These are phyloP conservation scores for Leccinum broughii DNA, from an alignment of 768 basidiomycete species.

Conservation along the genomic window DNA sequence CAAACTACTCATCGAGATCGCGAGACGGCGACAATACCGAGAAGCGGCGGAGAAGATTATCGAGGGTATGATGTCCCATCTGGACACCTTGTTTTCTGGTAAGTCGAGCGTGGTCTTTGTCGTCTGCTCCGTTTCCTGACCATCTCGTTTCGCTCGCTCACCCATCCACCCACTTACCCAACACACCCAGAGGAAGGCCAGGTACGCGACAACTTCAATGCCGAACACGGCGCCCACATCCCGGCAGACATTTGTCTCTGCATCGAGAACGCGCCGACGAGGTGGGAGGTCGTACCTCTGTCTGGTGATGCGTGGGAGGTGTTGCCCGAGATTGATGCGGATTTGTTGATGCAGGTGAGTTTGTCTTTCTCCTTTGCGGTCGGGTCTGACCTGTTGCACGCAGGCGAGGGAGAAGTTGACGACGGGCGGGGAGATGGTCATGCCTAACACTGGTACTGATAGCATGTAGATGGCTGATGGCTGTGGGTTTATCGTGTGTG, in stretches of 20 bases:
- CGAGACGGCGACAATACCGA: constrained; percentile 62
- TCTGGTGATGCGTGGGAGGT: constrained; percentile 55
- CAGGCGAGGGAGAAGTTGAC: constrained; percentile 35
- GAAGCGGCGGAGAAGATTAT: constrained; percentile 68
- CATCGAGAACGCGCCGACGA: constrained; percentile 72
- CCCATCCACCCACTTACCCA: neutral
- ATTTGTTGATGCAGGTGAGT: constrained; percentile 55
- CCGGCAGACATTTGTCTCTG: constrained; percentile 81
- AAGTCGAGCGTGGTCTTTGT: constrained; percentile 6
- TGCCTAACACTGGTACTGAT: constrained; percentile 21
- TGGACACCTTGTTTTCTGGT: constrained; percentile 71
- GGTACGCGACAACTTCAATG: constrained; percentile 66
- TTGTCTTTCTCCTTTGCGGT: neutral
- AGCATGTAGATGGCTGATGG: constrained; percentile 20
- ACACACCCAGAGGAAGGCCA: constrained; percentile 59
- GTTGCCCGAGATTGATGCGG: constrained; percentile 61
- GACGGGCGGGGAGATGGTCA: constrained; percentile 14
- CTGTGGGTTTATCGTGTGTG: too few species aligned
- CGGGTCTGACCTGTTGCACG: neutral
- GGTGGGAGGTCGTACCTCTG: constrained; percentile 65
- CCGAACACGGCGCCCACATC: constrained; percentile 68
- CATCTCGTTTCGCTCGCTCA: neutral
- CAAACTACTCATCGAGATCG: constrained; percentile 73
- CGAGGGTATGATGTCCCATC: constrained; percentile 60
- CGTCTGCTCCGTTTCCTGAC: neutral